Base-by-base conservation (phyloP, 176 grass and related monocot species). In the Musa itinerans region DNA sequence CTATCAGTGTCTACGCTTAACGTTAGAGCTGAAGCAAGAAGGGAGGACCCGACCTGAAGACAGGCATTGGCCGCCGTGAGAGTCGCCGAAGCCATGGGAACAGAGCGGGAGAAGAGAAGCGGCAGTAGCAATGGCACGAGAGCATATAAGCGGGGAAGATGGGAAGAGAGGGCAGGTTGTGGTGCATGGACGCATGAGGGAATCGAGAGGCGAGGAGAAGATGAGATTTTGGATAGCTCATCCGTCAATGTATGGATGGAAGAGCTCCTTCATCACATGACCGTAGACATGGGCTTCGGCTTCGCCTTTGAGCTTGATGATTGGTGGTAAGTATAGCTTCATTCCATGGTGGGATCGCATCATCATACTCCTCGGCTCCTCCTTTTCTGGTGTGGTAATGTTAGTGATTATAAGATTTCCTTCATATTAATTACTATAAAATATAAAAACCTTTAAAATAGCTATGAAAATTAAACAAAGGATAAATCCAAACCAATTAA, bases 151-250 rank as follows among this genome's bases (percentile, higher is more conserved):
- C 3, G 34, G 23, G 9, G 23, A 71, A 78, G 63, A 70, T 80
- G 65, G 34, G 66, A 59, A 17, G 25, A 9, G 20, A 79, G 52
- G 58, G 11, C 13, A 86, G 52, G 56, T 49, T 86, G 79, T 86
- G 84, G 84, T 82, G 74, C 48, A 49, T 22, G 17, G 53, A 81
- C 63, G 79, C 55, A 74, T 59, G 24, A 53, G 59, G 54, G 84
- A 56, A 70, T 70, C 68, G 54, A n/a, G 72, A 78, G 77, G 79
- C 19, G 48, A 22, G 51, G 68, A 61, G 57, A 19, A 51, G 76
- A 82, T 82, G 78, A 86, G 80, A 86, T 82, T 86, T 69, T 69
- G 84, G 84, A 86, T 86, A 86, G 80, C 68, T 15, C 58, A 52
- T 27, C 29, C 15, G 9, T 13, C 50, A 86, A 78, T 27, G 75